Base-by-base conservation (phyloP, 2,329 filamentous ascomycete species). In the Chrysosporium queenslandicum region DNA sequence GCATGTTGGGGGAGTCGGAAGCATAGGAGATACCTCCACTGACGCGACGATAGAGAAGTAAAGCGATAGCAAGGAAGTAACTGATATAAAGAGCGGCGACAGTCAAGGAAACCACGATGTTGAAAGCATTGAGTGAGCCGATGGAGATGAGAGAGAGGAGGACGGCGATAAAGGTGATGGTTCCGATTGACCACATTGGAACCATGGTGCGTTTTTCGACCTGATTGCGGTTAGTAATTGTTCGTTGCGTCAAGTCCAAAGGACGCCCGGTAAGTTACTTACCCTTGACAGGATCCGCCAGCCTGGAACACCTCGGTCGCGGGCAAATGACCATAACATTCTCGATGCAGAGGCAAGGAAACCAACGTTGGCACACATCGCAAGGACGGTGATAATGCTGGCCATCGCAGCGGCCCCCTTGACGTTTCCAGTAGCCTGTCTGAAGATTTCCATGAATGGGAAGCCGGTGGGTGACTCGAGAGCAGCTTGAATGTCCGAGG, bases 61-160 rank as follows among this genome's bases (percentile, higher is more conserved):
- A 70, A n/a, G 64, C 56, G 42, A 74, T 68, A 29, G 70, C 70
- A 47, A 78, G 66, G 50, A 78, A 69, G 58, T 79, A 79, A 16
- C 74, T 76, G 18, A 71, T 70, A 46, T 78, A 72, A 14, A 79
- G 68, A 1, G 74, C 72, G 30, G 69, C 72, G 47, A 77, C 68
- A 23, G 72, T 72, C 11, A 80, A 67, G 1, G 74, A 77, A n/a
- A 75, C 69, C 56, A 79, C 72, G 52, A 73, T 75, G 58, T 78
- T 75, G 62, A 79, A 77, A 3, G 75, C 77, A 5, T 71, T 68
- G 1, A 68, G 64, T n/a, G 71, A 77, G 36, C 72, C 75, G 52
- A 78, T 71, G 62, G 75, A 76, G 65, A 78, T 77, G 51, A 77
- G 64, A 5, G 57, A 61, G 12, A 70, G 64, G 7, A 75, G 61